Evolutionary conservation across 2,329 filamentous ascomycete species (phyloP), one percentile per base, ranked within the genome.

Genomic region (Penicillium freii): DNA sequence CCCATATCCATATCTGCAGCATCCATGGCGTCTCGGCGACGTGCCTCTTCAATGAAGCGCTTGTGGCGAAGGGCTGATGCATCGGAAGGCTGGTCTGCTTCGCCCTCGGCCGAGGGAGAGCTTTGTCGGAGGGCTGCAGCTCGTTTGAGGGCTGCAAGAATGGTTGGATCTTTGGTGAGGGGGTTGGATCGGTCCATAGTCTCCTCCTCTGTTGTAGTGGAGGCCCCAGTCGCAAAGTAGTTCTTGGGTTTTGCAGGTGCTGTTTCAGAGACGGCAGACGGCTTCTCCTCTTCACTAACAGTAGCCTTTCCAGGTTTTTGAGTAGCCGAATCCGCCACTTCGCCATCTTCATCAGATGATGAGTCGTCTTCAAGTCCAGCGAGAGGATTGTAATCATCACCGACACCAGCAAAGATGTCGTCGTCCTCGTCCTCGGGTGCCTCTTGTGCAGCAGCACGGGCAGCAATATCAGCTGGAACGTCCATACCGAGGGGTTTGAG

Each of bases 1-100:
- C 92, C 93, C 81, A 97, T 85, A 69, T 99, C 94, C 77, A 99
- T 83, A 75, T 99, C 93, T 56, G 93, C 87, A 47, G 92, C 86
- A 71, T 97, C 93, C 47, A 92, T 84, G 64, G 90, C 88, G 54
- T 87, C 76, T n/a, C 77, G 78, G 10, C 73, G 73, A 44, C 69
- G 71, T 10, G 80, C 85, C 58, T 82, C 82, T 66, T 87, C 80
- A 6, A 97, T 80, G 79, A 97, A 89, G 63, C 84, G 88, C 72
- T 86, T 88, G 51, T 87, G 84, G 8, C 88, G 87, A 49, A 87
- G 86, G 61, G 88, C 84, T 60, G 88, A 83, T 60, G 86, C 84
- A 1, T 84, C 84, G 62, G 86, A 82, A 3, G 84, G 84, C 6
- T 77, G 75, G 58, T 81, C 80, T 60, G 81, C 77, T 13, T 71